Evolutionary conservation across 2,329 filamentous ascomycete species (phyloP), one percentile per base, ranked within the genome.

Genomic region (Thermochaetoides dissita): DNA sequence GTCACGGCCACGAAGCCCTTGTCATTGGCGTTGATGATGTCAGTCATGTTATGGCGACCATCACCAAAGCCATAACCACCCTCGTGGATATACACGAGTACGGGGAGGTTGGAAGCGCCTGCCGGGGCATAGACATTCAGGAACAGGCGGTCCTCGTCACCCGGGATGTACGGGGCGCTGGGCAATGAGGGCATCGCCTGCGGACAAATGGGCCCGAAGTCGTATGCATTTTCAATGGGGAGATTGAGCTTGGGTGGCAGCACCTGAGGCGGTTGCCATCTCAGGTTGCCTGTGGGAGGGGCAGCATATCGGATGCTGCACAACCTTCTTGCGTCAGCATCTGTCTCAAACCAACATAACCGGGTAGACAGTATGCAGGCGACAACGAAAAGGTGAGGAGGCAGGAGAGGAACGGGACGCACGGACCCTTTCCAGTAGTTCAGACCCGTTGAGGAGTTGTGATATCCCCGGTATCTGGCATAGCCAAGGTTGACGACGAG

Each of bases 21-120:
- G 37, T 50, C 48, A 32, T 52, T 53, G 38, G 43, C 43, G 11
- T 56, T 50, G 37, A 56, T 51, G 28, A 57, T 46, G 9, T 54
- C 48, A 36, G 43, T 40, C 45, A 49, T 48, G 39, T 61, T 53
- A 3, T 57, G 59, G 7, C 34, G 46, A 36, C 43, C 51, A 39
- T 48, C 47, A 12, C 52, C 54, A 2, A 37, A 32, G 28, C 55
- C 55, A 17, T 57, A 57, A 7, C 55, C 55, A 8, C 55, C 54
- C 24, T 51, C 54, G 37, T 57, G 69, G 40, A 74, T 72, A 53
- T 65, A 74, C 6, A 74, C 60, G 57, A 69, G 68, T 6, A 74
- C 69, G 0, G 70, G 71, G 8, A 73, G 52, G 41, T 67, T 67
- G n/a, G 59, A 64, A 3, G 62, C 60, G 10, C 53, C 54, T 4